Evolutionary conservation across 1,284 basidiomycete species (phyloP).

Genomic region (Trametes pubescens): DNA sequence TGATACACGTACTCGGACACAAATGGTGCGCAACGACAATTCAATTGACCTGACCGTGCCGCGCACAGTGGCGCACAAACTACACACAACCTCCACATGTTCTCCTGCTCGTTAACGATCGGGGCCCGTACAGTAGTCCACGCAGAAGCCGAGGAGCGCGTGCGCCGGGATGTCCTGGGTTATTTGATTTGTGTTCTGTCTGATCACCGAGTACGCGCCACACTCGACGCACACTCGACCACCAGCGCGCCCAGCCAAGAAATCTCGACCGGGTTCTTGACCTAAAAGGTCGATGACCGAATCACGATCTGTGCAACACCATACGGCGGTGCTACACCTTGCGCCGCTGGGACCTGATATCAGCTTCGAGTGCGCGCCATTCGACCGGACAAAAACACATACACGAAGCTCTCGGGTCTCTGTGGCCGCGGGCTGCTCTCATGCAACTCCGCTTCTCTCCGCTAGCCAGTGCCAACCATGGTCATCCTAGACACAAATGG

Average conservation of each 20-base stretch:
- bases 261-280: background rate
- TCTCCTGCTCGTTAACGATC: conserved; percentile 12
- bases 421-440: conserved; percentile 8
- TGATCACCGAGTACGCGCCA: conserved; percentile 8
- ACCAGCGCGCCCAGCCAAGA: conserved; percentile 6
- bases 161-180: conserved; percentile 28
- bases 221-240: background rate
- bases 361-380: too few species aligned
- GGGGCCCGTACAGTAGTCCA: conserved; percentile 12
- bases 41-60: conserved; percentile 15
- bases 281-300: background rate
- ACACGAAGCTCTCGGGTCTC: conserved; percentile 19
- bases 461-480: conserved; percentile 9
- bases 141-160: background rate
- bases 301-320: background rate
- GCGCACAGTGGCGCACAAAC: conserved; percentile 1
- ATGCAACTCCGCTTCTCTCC: conserved; percentile 8
- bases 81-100: conserved; percentile 5
- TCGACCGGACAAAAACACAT: background rate
- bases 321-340: background rate
- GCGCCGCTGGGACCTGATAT: background rate
- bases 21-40: conserved; percentile 1
- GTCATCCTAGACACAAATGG: conserved; percentile 8
- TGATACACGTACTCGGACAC: background rate
- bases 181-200: conserved; percentile 31